These are phyloP conservation scores for Triticum timopheevii DNA, from an alignment of 176 grass and related monocot species.

Conservation along the genomic window DNA sequence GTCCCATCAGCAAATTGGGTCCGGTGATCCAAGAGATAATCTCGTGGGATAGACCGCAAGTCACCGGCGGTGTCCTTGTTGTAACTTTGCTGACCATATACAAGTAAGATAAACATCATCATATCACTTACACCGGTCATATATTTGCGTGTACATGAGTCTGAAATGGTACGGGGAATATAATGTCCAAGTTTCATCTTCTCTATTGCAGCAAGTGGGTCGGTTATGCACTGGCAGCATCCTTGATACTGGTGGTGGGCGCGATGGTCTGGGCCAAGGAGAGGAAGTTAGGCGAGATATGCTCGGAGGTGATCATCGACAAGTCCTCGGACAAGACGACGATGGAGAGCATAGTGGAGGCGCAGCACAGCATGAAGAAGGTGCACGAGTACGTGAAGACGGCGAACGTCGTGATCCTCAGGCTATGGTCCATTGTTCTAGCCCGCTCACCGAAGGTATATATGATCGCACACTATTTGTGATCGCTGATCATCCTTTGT, in stretches of 20 bases:
- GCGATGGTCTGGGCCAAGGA: slow-evolving; percentile 59
- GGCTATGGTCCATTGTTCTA: slow-evolving; percentile 62
- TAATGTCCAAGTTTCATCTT: background rate
- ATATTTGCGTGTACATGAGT: background rate
- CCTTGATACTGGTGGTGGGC: slow-evolving; percentile 31
- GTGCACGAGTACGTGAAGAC: slow-evolving; percentile 61
- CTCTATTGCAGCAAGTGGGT: slow-evolving; percentile 59
- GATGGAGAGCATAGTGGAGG: slow-evolving; percentile 78
- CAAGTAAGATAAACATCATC: slow-evolving; percentile 43
- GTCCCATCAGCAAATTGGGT: slow-evolving; percentile 47
- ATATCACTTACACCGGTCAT: background rate
- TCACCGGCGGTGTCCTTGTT: slow-evolving; percentile 35
- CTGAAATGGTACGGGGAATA: background rate
- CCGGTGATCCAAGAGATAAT: slow-evolving; percentile 45
- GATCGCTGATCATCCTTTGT: background rate
- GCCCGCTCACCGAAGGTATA: slow-evolving; percentile 71
- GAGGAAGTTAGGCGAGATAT: slow-evolving; percentile 39
- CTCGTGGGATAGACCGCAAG: slow-evolving; percentile 60
- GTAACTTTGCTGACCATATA: slow-evolving; percentile 62
- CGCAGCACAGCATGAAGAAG: slow-evolving; percentile 58
- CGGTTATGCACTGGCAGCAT: slow-evolving; percentile 40
- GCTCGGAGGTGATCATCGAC: slow-evolving; percentile 56
- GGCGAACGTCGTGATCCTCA: slow-evolving; percentile 58
- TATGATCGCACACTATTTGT: background rate
- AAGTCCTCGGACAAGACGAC: slow-evolving; percentile 77